These are phyloP conservation scores for Fusarium caatingaense DNA, from an alignment of 2,329 filamentous ascomycete genomes.

Conservation along the genomic window DNA sequence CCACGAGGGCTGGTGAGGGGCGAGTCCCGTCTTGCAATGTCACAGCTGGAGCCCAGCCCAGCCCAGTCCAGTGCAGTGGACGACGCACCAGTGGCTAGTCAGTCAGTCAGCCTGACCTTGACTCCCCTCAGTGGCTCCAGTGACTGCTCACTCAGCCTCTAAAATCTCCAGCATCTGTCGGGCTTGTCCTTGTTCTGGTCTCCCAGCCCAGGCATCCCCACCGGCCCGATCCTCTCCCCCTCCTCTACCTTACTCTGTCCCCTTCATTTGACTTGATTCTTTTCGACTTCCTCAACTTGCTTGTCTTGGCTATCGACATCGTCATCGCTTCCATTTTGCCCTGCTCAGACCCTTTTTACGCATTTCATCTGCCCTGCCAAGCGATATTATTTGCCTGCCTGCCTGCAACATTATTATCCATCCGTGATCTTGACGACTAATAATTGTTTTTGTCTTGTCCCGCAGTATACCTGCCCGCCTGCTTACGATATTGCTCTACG, in stretches of 20 bases:
- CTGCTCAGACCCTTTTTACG: slow-evolving; percentile 8
- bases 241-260: slow-evolving; percentile 36
- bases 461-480: slow-evolving; percentile 26
- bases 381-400: slow-evolving; percentile 17
- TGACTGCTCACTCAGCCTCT: slow-evolving; percentile 29
- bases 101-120: slow-evolving; percentile 41
- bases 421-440: slow-evolving; percentile 39
- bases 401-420: slow-evolving; percentile 21
- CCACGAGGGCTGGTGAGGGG: slow-evolving; percentile 38
- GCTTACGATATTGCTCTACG: slow-evolving; percentile 37
- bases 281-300: slow-evolving; percentile 40
- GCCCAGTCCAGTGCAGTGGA: slow-evolving; percentile 27
- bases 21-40: slow-evolving; percentile 21
- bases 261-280: slow-evolving; percentile 43
- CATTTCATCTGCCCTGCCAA: slow-evolving; percentile 15
- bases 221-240: slow-evolving; percentile 41
- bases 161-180: slow-evolving; percentile 27
- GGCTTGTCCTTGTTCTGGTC: slow-evolving; percentile 33
- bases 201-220: slow-evolving; percentile 32
- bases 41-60: slow-evolving; percentile 17
- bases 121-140: slow-evolving; percentile 29
- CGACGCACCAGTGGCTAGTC: slow-evolving; percentile 30
- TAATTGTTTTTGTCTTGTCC: slow-evolving; percentile 38
- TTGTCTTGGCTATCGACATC: slow-evolving; percentile 39
- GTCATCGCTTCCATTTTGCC: slow-evolving; percentile 40